Conservation (phyloP, 768 basidiomycete genomes). For the Leucosporidium yakuticum region DNA sequence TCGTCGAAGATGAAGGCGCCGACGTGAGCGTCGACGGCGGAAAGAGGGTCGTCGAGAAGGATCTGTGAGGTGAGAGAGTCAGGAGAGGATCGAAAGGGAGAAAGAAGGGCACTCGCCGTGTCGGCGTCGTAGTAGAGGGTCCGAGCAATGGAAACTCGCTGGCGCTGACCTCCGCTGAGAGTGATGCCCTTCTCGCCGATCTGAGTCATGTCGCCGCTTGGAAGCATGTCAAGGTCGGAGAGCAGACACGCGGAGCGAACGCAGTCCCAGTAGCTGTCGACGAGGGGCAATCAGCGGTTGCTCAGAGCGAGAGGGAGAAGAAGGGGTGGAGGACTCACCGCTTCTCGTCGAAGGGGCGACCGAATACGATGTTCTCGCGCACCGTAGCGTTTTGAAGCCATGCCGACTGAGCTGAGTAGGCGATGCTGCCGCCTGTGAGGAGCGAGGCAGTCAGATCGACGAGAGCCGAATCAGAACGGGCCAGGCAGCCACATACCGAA, state of each 20-base stretch:
- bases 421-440: no score
- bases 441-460: not conserved
- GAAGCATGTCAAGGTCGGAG: conserved; percentile 29
- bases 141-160: conserved; percentile 76
- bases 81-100: conserved; percentile 50
- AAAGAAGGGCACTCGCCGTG: conserved; percentile 61
- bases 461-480: not conserved
- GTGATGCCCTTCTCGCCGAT: conserved; percentile 86
- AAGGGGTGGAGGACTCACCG: conserved; percentile 41
- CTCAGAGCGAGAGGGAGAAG: conserved; percentile 6
- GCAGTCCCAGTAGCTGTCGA: conserved; percentile 8
- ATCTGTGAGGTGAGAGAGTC: not conserved
- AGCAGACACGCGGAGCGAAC: conserved; percentile 26
- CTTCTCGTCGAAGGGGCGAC: conserved; percentile 70
- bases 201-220: conserved; percentile 32
- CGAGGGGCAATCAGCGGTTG: not conserved
- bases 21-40: conserved; percentile 82
- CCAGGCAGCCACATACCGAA: conserved; percentile 58
- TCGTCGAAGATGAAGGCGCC: conserved; percentile 82
- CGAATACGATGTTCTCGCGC: conserved; percentile 83
- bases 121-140: conserved; percentile 79
- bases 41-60: conserved; percentile 61
- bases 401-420: conserved; percentile 43
- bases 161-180: conserved; percentile 72
- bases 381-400: conserved; percentile 83